phyloP scores from a whole-genome alignment of 2,329 filamentous ascomycete species.

The Colletotrichum plurivorum region DNA sequence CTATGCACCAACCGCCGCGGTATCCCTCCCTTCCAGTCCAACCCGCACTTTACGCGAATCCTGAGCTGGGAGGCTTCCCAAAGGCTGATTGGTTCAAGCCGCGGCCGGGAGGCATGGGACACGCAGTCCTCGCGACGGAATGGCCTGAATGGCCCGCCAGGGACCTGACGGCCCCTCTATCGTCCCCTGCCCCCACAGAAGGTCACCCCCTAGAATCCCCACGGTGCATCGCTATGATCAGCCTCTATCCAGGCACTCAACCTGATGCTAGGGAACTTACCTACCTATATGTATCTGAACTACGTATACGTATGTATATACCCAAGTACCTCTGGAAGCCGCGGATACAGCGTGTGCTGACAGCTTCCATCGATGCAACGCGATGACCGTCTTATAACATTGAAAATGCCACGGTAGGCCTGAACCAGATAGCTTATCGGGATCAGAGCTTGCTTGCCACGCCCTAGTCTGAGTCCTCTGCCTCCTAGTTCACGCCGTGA shows the following conservation, averaged over 20 bases:
- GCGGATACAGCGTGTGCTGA: no score
- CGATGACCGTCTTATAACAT: no score
- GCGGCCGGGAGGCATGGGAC: conserved; percentile 20
- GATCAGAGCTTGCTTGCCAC: no score
- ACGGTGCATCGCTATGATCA: conserved; percentile 28
- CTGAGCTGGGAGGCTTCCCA: neutral
- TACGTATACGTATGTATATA: no score
- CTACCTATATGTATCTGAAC: no score
- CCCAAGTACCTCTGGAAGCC: no score
- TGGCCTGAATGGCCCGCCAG: conserved; percentile 27
- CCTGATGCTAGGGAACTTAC: no score
- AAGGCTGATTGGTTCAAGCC: conserved; percentile 17
- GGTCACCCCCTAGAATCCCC: conserved; percentile 34
- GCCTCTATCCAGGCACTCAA: conserved; percentile 1
- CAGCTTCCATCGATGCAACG: no score
- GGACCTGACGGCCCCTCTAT: conserved; percentile 16
- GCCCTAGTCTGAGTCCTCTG: no score
- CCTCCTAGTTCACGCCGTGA: neutral
- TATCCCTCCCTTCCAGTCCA: conserved; percentile 35
- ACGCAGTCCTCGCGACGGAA: conserved; percentile 33
- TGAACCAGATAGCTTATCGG: no score
- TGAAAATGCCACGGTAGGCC: no score
- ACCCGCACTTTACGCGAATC: conserved; percentile 39
- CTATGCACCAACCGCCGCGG: conserved; percentile 41
- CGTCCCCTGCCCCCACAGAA: conserved; percentile 33